Base-by-base conservation (phyloP, 2,329 filamentous ascomycete species). In the Macrophomina pseudophaseolina region DNA sequence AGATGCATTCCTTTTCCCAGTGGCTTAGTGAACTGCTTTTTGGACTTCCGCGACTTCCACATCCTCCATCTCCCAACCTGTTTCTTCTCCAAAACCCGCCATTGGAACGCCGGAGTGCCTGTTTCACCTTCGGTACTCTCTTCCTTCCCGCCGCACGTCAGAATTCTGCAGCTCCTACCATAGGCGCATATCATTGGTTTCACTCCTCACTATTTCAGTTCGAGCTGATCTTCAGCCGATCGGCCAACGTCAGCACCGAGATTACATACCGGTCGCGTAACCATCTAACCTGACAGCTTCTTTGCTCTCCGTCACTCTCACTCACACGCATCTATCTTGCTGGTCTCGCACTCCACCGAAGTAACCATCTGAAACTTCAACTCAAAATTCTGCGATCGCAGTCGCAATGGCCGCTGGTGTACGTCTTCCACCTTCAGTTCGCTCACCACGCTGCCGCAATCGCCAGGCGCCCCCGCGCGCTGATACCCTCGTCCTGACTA, bases 181-280 rank as follows among this genome's bases (percentile, higher is more conserved):
- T n/a, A 58, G 18, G 23, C 18, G 11, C 23, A 52, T 28, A 5
- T 28, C 16, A 38, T 18, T 38, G 23, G n/a, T 1, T 5, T 59
- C 28, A 28, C 12, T 16, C 11, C 54, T 23, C 38, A 9, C 14
- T n/a, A 33, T 32, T 32, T n/a, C n/a, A 23, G 23, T 23, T 30
- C 49, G 23, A 32, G 52, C 28, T 7, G 35, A 58, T 58, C n/a
- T 4, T 42, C 38, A 11, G 38, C 18, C 53, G 54, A 46, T 46
- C 54, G 30, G 40, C 54, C 54, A 59, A 59, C 54, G 54, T 59
- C 54, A 59, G 54, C 54, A 23, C 23, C 54, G 14, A 40, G 23
- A 59, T 59, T 44, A 58, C 54, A 59, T 7, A 59, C 54, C 40
- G 54, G 54, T 59, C 54, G 54, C 54, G 28, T 44, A 59, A 59